phyloP scores from a whole-genome alignment of 139 green algal genomes.

The Picochlorum sp. region DNA sequence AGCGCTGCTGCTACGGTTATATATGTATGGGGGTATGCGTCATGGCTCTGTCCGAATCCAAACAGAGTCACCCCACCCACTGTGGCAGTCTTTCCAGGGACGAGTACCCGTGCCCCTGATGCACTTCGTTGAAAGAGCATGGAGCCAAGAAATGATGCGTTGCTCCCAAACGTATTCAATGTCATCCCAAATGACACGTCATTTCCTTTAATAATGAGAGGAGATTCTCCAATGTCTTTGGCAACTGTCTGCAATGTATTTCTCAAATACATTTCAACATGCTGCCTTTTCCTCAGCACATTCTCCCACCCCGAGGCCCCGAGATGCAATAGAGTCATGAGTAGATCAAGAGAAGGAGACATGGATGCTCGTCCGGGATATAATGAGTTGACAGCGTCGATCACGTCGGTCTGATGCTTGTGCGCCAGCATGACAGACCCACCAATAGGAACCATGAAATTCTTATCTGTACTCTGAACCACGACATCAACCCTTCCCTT shows the following conservation, averaged over 20 bases:
- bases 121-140: slow-evolving; percentile 74
- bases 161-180: slow-evolving; percentile 21
- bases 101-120: slow-evolving; percentile 76
- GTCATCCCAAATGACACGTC: slow-evolving; percentile 83
- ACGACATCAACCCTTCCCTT: slow-evolving; percentile 84
- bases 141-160: slow-evolving; percentile 53
- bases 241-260: slow-evolving; percentile 33
- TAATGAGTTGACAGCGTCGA: slow-evolving; percentile 22
- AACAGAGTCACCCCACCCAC: slow-evolving; percentile 64
- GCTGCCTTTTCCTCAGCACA: slow-evolving; percentile 61
- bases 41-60: slow-evolving; percentile 63
- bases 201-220: slow-evolving; percentile 79
- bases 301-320: slow-evolving; percentile 46
- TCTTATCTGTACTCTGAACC: slow-evolving; percentile 87
- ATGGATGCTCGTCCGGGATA: slow-evolving; percentile 80
- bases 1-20: slow-evolving; percentile 80
- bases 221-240: slow-evolving; percentile 42
- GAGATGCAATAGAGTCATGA: slow-evolving; percentile 90
- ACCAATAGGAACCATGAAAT: slow-evolving; percentile 95
- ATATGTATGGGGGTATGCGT: slow-evolving; percentile 68
- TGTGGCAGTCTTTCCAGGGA: slow-evolving; percentile 37
- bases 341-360: slow-evolving; percentile 70
- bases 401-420: slow-evolving; percentile 5
- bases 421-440: slow-evolving; percentile 57
- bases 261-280: slow-evolving; percentile 32